Conservation (phyloP, 23 red algal genomes). For the Gracilaria caudata region DNA sequence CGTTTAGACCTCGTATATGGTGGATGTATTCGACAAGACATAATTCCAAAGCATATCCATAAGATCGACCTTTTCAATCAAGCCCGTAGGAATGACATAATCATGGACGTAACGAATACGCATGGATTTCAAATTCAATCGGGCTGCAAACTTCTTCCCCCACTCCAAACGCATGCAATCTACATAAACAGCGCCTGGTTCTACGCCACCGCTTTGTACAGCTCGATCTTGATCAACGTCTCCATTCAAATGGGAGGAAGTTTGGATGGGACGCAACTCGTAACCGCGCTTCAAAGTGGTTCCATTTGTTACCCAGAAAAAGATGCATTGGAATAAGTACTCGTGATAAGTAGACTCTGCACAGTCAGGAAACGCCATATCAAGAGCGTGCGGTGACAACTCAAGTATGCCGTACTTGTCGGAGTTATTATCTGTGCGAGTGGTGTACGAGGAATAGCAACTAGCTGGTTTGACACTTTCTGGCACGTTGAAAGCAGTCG, state of each 20-base stretch:
- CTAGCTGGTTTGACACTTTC: no score
- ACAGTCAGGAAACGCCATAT: background rate
- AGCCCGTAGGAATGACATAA: background rate
- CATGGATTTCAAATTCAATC: background rate
- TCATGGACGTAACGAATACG: slow-evolving; percentile 13
- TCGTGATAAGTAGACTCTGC: background rate
- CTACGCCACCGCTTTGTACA: background rate
- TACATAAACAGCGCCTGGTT: background rate
- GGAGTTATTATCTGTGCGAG: no score
- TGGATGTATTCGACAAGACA: background rate
- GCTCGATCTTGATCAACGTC: background rate
- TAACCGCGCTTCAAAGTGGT: background rate
- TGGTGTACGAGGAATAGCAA: no score
- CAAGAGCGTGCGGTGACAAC: background rate
- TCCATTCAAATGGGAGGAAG: background rate
- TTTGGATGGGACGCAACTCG: background rate
- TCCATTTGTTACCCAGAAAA: background rate
- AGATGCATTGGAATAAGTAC: background rate
- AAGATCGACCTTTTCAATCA: background rate
- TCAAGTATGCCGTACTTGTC: background rate
- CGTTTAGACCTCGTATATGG: background rate
- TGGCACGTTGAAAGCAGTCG: background rate
- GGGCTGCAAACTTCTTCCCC: background rate
- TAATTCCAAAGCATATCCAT: slow-evolving; percentile 18
- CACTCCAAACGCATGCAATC: background rate